These are phyloP conservation scores for Cylindrotheca closterium DNA, from an alignment of 108 stramenopile species.

Conservation along the genomic window DNA sequence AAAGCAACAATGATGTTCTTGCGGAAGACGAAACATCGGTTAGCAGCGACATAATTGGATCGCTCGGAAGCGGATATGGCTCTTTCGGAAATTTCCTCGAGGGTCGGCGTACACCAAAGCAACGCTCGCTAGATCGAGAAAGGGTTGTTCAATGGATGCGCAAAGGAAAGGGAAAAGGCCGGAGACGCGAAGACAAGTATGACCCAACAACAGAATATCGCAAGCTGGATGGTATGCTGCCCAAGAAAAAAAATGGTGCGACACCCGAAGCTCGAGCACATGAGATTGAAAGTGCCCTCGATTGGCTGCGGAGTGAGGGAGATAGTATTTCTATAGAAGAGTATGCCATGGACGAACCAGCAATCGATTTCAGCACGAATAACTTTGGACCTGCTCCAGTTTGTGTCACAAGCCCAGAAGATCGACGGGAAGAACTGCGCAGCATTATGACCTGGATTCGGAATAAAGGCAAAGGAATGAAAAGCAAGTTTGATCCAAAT, in stretches of 20 bases:
- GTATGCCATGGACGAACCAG: slow-evolving; percentile 1
- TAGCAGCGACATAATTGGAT: too few relatives aligned
- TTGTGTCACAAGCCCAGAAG: slow-evolving; percentile 16
- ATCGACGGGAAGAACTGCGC: slow-evolving; percentile 9
- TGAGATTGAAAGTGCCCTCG: too few relatives aligned
- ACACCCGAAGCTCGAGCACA: slow-evolving; percentile 11
- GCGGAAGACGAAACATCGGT: too few relatives aligned
- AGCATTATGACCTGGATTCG: slow-evolving; percentile 20
- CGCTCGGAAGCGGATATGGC: too few relatives aligned
- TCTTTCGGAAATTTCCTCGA: too few relatives aligned
- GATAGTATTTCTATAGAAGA: neutral
- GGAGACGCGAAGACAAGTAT: slow-evolving; percentile 4
- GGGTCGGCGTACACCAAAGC: slow-evolving; percentile 2
- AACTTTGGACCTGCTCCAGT: slow-evolving; percentile 24
- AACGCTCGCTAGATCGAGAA: slow-evolving; percentile 10
- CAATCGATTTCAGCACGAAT: neutral
- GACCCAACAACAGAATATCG: slow-evolving; percentile 6
- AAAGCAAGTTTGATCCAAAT: slow-evolving; percentile 9
- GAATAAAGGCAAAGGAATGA: slow-evolving; percentile 7
- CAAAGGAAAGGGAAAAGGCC: slow-evolving; percentile 19
- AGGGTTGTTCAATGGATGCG: slow-evolving; percentile 31
- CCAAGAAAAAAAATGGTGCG: slow-evolving; percentile 14
- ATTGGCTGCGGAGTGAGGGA: slow-evolving; percentile 22
- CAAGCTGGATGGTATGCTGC: slow-evolving; percentile 9
- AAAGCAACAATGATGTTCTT: too few relatives aligned